Evolutionary conservation across 2,329 filamentous ascomycete species (phyloP), one percentile per base, ranked within the genome.

Genomic region (Fusarium sp.): DNA sequence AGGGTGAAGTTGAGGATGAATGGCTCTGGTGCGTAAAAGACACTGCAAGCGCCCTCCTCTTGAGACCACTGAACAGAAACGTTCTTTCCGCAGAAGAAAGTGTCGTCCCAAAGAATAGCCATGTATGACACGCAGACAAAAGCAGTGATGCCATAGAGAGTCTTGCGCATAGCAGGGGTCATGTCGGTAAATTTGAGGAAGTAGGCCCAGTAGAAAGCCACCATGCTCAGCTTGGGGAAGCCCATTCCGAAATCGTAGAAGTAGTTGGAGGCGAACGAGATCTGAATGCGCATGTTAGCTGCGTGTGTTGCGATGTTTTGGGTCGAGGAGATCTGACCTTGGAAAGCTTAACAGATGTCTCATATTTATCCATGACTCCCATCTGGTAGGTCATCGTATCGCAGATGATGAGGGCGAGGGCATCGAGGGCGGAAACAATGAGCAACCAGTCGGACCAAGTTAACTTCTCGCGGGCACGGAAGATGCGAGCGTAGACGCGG

Each of bases 231-330:
- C 50, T 78, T 78, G 5, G 76, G 76, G 29, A 78, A 77, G 0
- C 75, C 76, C 76, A 78, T 78, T 8, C 76, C 76, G 5, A 78
- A 73, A 45, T 78, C 76, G 63, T 78, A 78, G 39, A 78, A 78
- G 56, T 78, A 78, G 65, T 78, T 78, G 37, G 76, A 78, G 0
- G 76, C 72, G 18, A 78, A 78, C 2, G 74, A 76, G 31, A 78
- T 77, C 75, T 76, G 2, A 3, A 11, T 14, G 1, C 4, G 5
- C 0, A 11, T 13, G 39, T 68, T 18, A 68, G 47, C 25, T 9
- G 13, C 23, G 5, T 4, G n/a, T 20, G 2, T 1, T 11, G 2
- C 6, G 6, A 5, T 23, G 14, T n/a, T n/a, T 31, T 11, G 4
- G 15, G 4, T 1, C 3, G 11, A 7, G 11, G 17, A 2, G 2